Base-by-base conservation (phyloP, 345 rosid species). In the Raphanus sativus region DNA sequence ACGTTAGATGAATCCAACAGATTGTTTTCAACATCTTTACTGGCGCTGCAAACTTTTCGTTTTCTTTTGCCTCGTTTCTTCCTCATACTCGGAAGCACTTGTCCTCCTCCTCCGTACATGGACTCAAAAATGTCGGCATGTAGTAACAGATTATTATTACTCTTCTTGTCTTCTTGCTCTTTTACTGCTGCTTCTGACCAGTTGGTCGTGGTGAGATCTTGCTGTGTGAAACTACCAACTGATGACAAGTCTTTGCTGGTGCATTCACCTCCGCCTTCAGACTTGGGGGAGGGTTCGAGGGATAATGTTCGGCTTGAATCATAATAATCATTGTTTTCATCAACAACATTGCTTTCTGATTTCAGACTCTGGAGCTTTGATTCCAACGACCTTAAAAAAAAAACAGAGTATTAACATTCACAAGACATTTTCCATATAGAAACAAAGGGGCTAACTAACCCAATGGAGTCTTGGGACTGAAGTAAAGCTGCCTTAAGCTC, bases 51-150 rank as follows among this genome's bases (percentile, higher is more conserved):
- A 64, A 83, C 82, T 81, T 94, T 91, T 73, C 97, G 85, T 82
- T 90, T 94, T 76, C 98, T 84, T 83, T 89, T 88, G 30, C 98
- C 97, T 74, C 98, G 88, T 84, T 86, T 86, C 81, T 87, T 86
- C 68, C 81, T 88, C 74, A 90, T 50, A 74, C 78, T 61, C 15
- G 62, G 71, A 54, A 62, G 84, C 56, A 80, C 73, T 69, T 84
- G 87, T 60, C 85, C 89, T 36, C 80, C 77, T 65, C 7, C 24
- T 42, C 79, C 70, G 7, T 69, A 80, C 38, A 87, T 73, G 33
- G 82, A 78, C 4, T 70, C 86, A 1, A 70, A 77, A 3, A 84
- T 79, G 72, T 84, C 87, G 36, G 79, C 32, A 55, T 74, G 81
- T 24, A 55, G 52, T 8, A 76, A 42, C 24, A 28, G n/a, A 24